Evolutionary conservation across 2,329 filamentous ascomycete genomes (phyloP).

Genomic region (Cladosporium sp.): DNA sequence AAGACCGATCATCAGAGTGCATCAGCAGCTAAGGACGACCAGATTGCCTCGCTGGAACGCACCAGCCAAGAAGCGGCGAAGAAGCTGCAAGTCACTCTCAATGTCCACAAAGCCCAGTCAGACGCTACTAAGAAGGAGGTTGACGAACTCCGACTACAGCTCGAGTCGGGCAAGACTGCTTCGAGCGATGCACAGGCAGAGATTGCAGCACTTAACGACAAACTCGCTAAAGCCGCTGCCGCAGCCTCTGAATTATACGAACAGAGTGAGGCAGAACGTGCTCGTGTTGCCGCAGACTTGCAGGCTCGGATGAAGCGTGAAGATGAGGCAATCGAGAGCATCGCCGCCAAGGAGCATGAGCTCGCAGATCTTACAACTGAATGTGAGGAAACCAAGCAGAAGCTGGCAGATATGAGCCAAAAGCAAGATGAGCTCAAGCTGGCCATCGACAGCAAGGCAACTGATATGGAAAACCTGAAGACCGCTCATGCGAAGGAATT

Average conservation of each 20-base stretch:
- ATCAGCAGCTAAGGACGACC: constrained; percentile 13
- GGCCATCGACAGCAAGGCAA: background rate
- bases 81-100: constrained; percentile 16
- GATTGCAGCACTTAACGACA: constrained; percentile 14
- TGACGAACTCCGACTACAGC: constrained; percentile 15
- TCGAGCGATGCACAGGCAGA: constrained; percentile 7
- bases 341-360: constrained; percentile 7
- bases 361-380: constrained; percentile 14
- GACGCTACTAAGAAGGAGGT: constrained; percentile 17
- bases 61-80: constrained; percentile 19
- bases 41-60: constrained; percentile 18
- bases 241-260: background rate
- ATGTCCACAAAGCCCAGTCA: constrained; percentile 14
- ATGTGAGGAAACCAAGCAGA: constrained; percentile 6
- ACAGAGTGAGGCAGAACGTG: background rate
- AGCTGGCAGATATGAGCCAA: constrained; percentile 1
- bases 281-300: background rate
- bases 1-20: constrained; percentile 17
- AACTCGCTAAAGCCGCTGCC: constrained; percentile 19
- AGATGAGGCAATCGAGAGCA: background rate
- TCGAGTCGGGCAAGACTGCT: constrained; percentile 3
- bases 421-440: constrained; percentile 4
- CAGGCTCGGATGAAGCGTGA: constrained; percentile 7
- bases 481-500: background rate
- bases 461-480: constrained; percentile 8